Percentiles rank a stretch among this genome's conserved stretches.
These are phyloP conservation scores for Teratosphaeria destructans DNA, from an alignment of 2,329 filamentous ascomycete genomes.

Conservation along the genomic window DNA sequence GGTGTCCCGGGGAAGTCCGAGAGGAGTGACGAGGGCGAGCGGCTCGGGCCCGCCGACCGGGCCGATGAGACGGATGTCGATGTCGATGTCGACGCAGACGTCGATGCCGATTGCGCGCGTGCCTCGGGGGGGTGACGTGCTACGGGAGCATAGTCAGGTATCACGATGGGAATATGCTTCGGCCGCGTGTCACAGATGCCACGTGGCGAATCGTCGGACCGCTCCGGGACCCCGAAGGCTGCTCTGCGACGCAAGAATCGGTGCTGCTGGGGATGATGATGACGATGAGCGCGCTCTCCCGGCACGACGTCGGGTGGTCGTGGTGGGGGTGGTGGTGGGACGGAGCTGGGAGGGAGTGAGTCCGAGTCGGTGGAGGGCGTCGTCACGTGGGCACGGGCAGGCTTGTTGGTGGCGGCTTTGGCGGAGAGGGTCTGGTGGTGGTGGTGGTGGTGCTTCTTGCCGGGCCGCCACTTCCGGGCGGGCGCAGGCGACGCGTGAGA, in stretches of 20 bases:
- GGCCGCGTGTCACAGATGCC: constrained; percentile 17
- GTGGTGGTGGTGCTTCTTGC: constrained; percentile 8
- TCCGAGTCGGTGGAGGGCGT: not conserved
- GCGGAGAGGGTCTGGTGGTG: constrained; percentile 8
- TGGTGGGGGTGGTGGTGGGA: not conserved
- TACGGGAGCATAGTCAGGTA: constrained; percentile 30
- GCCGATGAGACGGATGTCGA: not conserved
- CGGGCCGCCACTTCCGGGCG: constrained; percentile 4
- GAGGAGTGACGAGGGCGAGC: not conserved
- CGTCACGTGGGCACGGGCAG: constrained; percentile 2
- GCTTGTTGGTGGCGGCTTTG: constrained; percentile 8
- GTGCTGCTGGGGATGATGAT: no score
- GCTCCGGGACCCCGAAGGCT: constrained; percentile 10
- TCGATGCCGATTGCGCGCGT: constrained; percentile 7
- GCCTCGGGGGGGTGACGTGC: constrained; percentile 2
- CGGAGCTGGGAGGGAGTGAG: not conserved
- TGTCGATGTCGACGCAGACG: constrained; percentile 3
- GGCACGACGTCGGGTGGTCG: not conserved
- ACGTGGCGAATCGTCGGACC: constrained; percentile 5
- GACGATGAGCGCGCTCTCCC: not conserved
- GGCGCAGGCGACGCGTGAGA: constrained; percentile 2
- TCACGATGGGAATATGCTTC: constrained; percentile 36
- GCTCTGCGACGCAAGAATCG: constrained; percentile 1
- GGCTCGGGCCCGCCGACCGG: constrained; percentile 5
- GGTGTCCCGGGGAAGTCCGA: not conserved